Base-by-base conservation (phyloP, 805 yeast species). In the Cyberlindnera euphorbiae region DNA sequence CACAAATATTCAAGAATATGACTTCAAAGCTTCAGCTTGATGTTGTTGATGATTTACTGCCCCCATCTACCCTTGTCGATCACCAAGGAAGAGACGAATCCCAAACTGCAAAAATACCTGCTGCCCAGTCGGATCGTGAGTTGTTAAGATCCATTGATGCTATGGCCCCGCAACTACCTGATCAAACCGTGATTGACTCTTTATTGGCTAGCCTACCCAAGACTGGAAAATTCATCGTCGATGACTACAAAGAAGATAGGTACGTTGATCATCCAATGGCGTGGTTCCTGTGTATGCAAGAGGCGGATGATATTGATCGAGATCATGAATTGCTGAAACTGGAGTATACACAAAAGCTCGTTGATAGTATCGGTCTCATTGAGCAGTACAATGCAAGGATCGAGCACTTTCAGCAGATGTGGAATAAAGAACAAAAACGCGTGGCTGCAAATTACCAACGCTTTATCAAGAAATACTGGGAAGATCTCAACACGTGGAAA, bases 221-320 rank as follows among this genome's bases (percentile, higher is more conserved):
- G 11, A 16, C 13, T 5, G 37, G 26, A 11, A 19, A n/a, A 4
- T 42, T 41, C 19, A 40, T 47, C 6, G 15, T 21, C 2, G 49
- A 42, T 18, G 26, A 42, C 14, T 21, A 24, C 12, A 29, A 19
- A 18, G 40, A 39, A 5, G 44, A 38, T 10, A 13, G 11, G 7
- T 8, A 38, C 3, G 11, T 41, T 17, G 49, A 47, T 23, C 37
- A 46, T 31, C 34, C 32, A 19, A 8, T 36, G 2, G 50, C 48
- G 17, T 32, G 45, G 33, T 22, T 35, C 10, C 16, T 46, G 21
- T 28, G 44, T 4, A 32, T 41, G 23, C 19, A 32, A 16, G 51
- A 44, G 25, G 33, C 44, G 3, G 38, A 33, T 7, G 32, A 28
- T 10, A 22, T 33, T 8, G 37, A 33, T 17, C n/a, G n/a, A 23